A percentile compares a stretch with the other conserved stretches of the same genome.
These are phyloP conservation scores for Decorospora gaudefroyi DNA, from an alignment of 2,329 filamentous ascomycete genomes.

Conservation along the genomic window DNA sequence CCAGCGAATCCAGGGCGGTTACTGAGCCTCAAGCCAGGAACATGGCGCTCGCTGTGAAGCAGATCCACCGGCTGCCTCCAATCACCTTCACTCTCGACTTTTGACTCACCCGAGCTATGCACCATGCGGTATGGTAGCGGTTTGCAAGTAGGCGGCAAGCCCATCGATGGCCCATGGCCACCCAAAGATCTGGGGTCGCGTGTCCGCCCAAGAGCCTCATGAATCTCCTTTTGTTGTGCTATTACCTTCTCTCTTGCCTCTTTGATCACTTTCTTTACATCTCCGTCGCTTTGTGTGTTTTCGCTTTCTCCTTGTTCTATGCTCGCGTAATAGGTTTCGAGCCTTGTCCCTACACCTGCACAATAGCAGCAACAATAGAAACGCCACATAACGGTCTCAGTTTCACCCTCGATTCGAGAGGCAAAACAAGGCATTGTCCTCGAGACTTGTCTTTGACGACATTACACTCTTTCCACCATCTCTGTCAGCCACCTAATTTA, in stretches of 20 bases:
- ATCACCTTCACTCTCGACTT: conserved; percentile 34
- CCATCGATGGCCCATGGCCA: conserved; percentile 14
- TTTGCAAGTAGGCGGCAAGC: conserved; percentile 27
- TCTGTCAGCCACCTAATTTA: conserved; percentile 13
- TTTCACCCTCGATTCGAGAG: conserved; percentile 28
- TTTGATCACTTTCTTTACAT: conserved; percentile 10
- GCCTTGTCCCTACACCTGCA: conserved; percentile 27
- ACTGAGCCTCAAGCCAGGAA: conserved; percentile 36
- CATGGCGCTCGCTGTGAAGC: conserved; percentile 42
- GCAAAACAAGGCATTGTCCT: conserved; percentile 35
- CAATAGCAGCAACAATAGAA: conserved; percentile 25
- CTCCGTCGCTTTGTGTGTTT: conserved; percentile 15
- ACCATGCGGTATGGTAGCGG: conserved; percentile 33
- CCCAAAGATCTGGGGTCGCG: conserved; percentile 35
- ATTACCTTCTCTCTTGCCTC: conserved; percentile 17
- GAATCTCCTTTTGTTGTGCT: conserved; percentile 21
- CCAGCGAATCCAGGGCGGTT: conserved; percentile 48
- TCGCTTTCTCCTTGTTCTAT: conserved; percentile 17
- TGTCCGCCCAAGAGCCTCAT: conserved; percentile 30
- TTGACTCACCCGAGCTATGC: conserved; percentile 33
- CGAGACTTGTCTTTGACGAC: conserved; percentile 15
- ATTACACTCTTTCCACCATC: conserved; percentile 1
- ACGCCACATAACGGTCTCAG: conserved; percentile 34
- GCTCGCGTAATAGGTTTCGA: conserved; percentile 24
- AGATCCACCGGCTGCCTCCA: conserved; percentile 37